Evolutionary conservation across 2,329 filamentous ascomycete species (phyloP).

Genomic region (Talaromyces marneffei): DNA sequence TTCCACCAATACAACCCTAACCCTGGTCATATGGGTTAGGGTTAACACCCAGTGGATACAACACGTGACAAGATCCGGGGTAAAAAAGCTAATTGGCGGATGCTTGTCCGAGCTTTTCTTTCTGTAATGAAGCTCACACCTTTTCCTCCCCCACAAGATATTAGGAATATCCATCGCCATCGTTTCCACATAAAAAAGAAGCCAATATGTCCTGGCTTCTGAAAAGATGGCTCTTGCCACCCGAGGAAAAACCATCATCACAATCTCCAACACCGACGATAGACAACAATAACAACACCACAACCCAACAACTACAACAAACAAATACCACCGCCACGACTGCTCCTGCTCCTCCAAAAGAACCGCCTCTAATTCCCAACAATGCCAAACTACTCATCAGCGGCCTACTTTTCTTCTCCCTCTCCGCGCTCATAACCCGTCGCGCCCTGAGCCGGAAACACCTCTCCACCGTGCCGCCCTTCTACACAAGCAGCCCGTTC

Average conservation of each 20-base stretch:
- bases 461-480: constrained; percentile 58
- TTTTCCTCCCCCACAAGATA: no score
- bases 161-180: neutral
- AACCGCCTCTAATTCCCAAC: constrained; percentile 19
- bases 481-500: constrained; percentile 54
- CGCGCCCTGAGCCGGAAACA: constrained; percentile 63
- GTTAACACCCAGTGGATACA: no score
- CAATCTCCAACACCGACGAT: neutral
- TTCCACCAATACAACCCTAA: no score
- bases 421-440: constrained; percentile 66
- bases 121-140: neutral
- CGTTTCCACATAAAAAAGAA: neutral
- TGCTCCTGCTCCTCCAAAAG: neutral
- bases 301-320: constrained; percentile 13
- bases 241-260: constrained; percentile 6
- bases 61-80: neutral
- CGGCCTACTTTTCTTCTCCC: constrained; percentile 67
- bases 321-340: neutral
- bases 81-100: neutral
- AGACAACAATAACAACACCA: neutral
- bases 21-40: no score
- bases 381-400: constrained; percentile 58
- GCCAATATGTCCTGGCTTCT: constrained; percentile 12
- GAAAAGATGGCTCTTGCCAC: constrained; percentile 8
- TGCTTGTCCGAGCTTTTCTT: neutral